A percentile compares a stretch with the other conserved stretches of the same genome.
These are phyloP conservation scores for Raphidocelis subcapitata DNA, from an alignment of 139 green algal genomes.

Conservation along the genomic window DNA sequence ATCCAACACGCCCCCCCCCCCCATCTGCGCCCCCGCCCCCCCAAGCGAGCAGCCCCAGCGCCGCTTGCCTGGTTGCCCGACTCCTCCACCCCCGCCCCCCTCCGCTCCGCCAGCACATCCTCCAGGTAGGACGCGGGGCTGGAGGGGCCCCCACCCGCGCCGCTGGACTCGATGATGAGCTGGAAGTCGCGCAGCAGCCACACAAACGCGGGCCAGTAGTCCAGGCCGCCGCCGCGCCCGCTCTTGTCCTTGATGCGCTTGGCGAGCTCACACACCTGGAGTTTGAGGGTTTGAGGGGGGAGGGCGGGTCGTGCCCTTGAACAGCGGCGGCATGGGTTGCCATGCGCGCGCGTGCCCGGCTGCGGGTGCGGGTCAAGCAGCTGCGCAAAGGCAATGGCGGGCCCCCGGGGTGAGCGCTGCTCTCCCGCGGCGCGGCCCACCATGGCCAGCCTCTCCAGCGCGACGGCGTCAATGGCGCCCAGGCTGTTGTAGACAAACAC, in stretches of 20 bases:
- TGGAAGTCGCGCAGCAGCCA: conserved; percentile 97
- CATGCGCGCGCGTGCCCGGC: no score
- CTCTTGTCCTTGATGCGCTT: conserved; percentile 61
- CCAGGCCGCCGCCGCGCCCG: conserved; percentile 30
- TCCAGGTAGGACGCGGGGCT: conserved; percentile 87
- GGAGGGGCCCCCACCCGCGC: conserved; percentile 32
- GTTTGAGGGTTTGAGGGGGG: no score
- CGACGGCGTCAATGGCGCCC: conserved; percentile 85
- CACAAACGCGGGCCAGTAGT: conserved; percentile 85
- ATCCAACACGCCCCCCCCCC: no score
- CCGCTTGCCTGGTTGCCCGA: conserved; percentile 33
- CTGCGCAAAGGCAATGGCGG: no score
- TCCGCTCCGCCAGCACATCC: conserved; percentile 55
- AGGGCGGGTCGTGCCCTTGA: no score
- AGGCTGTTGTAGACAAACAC: conserved; percentile 89
- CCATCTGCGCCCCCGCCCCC: no score
- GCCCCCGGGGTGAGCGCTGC: no score
- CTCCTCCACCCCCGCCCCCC: conserved; percentile 14
- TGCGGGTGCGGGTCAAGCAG: no score
- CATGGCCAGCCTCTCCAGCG: conserved; percentile 90
- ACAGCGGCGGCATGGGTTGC: no score
- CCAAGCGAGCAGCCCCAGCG: not conserved
- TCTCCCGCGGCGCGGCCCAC: no score
- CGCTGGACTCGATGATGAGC: conserved; percentile 56
- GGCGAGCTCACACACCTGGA: conserved; percentile 91